Conservation (phyloP, 352 stramenopile genomes). For the Saprolegnia diclina region DNA sequence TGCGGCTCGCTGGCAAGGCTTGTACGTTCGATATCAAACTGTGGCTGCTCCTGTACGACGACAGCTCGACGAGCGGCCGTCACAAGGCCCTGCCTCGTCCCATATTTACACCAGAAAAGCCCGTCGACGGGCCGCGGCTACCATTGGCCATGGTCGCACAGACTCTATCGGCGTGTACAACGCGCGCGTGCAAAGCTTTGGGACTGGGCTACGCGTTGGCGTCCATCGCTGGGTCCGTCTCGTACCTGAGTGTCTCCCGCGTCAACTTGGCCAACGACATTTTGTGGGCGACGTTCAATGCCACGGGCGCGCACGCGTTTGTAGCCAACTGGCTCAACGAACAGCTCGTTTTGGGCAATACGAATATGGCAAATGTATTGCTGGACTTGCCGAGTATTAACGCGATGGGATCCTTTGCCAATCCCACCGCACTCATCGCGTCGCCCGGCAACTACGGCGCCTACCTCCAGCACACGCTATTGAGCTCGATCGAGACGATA, state of each 20-base stretch:
- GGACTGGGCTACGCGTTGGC: background rate
- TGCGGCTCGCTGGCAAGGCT: background rate
- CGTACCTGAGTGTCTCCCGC: background rate
- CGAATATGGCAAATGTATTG: background rate
- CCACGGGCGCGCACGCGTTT: conserved; percentile 5
- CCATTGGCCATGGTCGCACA: no score
- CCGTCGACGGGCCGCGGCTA: background rate
- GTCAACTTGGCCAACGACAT: conserved; percentile 15
- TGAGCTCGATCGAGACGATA: background rate
- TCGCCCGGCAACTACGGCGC: background rate
- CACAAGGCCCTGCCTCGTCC: background rate
- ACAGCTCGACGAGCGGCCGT: background rate
- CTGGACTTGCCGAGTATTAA: background rate
- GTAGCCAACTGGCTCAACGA: conserved; percentile 8
- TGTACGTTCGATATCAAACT: conserved; percentile 12
- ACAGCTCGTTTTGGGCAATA: background rate
- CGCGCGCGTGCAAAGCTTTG: background rate
- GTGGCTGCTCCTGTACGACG: background rate
- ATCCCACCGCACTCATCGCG: background rate
- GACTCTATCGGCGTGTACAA: no score
- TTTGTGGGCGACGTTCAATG: conserved; percentile 5
- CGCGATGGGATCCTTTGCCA: background rate
- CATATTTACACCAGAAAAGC: background rate
- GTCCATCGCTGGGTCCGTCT: background rate
- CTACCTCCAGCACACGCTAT: background rate